Evolutionary conservation across 805 yeast genomes (phyloP).

Genomic region (Wickerhamiella alocasiicola): DNA sequence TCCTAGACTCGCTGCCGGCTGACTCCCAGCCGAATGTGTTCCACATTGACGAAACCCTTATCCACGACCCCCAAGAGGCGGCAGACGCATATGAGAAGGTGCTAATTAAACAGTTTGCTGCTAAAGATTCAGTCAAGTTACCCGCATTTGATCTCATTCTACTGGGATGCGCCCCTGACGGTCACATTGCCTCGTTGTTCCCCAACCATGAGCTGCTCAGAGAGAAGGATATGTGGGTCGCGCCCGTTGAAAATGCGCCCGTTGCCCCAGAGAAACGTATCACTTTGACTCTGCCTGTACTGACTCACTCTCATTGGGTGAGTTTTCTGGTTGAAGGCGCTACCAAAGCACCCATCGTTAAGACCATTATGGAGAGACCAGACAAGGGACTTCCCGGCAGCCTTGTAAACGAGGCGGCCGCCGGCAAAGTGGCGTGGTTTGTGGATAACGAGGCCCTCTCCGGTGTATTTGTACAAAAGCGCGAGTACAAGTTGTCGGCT

Average conservation of each 20-base stretch:
- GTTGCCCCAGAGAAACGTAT: constrained; percentile 76
- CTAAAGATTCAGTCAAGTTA: constrained; percentile 86
- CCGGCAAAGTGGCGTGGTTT: constrained; percentile 94
- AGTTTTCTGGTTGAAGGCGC: constrained; percentile 95
- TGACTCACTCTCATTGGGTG: constrained; percentile 83
- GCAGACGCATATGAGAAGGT: constrained; percentile 88
- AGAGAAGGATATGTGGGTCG: constrained; percentile 89
- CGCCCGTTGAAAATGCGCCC: constrained; percentile 86
- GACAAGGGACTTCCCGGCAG: constrained; percentile 92
- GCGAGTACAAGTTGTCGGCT: constrained; percentile 50
- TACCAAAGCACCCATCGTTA: constrained; percentile 83
- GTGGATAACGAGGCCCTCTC: constrained; percentile 86
- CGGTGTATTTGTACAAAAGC: constrained; percentile 63
- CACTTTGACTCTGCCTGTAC: constrained; percentile 85
- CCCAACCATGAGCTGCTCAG: constrained; percentile 83
- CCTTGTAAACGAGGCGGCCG: constrained; percentile 91
- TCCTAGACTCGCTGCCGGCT: constrained; percentile 56
- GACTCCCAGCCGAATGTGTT: constrained; percentile 54
- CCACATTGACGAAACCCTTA: constrained; percentile 67
- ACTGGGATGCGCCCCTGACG: constrained; percentile 97
- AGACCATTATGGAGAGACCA: constrained; percentile 89
- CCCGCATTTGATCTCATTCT: constrained; percentile 88
- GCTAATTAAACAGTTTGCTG: constrained; percentile 81
- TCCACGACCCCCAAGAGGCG: constrained; percentile 59
- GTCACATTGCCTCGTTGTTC: constrained; percentile 92